A percentile compares a stretch with the other conserved stretches of the same genome.
Evolutionary conservation across 129 eudicot genomes (phyloP).

Genomic region (Dittrichia graveolens): DNA sequence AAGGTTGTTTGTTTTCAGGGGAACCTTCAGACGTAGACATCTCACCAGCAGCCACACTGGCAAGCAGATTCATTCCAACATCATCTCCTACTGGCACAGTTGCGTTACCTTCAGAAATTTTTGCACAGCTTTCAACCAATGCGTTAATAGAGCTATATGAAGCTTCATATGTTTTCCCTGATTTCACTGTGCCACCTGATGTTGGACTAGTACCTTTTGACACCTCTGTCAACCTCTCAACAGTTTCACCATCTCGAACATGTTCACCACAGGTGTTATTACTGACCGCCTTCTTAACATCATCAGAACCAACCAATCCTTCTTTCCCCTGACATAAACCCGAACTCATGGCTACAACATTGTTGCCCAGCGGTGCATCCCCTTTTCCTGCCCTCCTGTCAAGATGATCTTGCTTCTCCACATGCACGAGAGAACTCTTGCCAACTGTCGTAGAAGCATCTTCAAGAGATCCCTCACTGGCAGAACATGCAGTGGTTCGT

Average conservation of each 20-base stretch:
- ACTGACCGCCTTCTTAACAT: not conserved
- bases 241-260: constrained; percentile 33
- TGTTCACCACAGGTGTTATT: constrained; percentile 16
- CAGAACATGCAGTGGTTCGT: constrained; percentile 52
- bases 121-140: constrained; percentile 82
- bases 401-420: constrained; percentile 50
- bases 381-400: too few species aligned
- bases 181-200: constrained; percentile 34
- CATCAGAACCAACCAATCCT: constrained; percentile 36
- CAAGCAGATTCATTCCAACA: constrained; percentile 87
- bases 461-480: constrained; percentile 53
- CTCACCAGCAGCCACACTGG: constrained; percentile 93
- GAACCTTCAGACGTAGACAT: constrained; percentile 65
- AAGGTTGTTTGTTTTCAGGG: constrained; percentile 44
- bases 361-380: not conserved
- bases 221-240: constrained; percentile 36
- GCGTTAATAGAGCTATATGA: constrained; percentile 78
- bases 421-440: constrained; percentile 39
- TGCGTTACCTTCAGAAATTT: constrained; percentile 58
- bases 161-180: constrained; percentile 51
- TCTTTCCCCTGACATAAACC: constrained; percentile 47
- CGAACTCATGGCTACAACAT: constrained; percentile 30
- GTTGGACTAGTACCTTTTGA: constrained; percentile 35
- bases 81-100: constrained; percentile 61
- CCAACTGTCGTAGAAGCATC: constrained; percentile 42